These are phyloP conservation scores for Onygena corvina DNA, from an alignment of 2,329 filamentous ascomycete genomes.

Conservation along the genomic window DNA sequence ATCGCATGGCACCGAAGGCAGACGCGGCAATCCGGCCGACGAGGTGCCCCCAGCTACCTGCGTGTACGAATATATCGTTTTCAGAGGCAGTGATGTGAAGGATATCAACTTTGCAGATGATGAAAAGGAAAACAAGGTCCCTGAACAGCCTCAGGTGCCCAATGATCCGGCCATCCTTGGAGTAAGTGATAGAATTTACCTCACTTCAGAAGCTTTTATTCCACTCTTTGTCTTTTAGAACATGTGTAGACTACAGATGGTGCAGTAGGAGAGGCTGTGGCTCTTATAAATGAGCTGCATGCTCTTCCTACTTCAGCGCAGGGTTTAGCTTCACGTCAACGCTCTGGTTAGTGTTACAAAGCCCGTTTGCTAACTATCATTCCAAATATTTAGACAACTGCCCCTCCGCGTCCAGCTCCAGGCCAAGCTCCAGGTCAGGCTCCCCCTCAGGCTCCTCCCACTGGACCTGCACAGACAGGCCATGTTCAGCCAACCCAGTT, in stretches of 20 bases:
- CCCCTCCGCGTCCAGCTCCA: conserved; percentile 4
- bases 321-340: background rate
- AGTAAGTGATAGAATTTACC: conserved; percentile 52
- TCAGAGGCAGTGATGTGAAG: conserved; percentile 96
- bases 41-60: conserved; percentile 75
- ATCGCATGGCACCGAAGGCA: conserved; percentile 88
- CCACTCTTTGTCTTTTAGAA: conserved; percentile 36
- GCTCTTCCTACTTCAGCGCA: too few species aligned
- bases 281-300: conserved; percentile 29
- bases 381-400: background rate
- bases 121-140: conserved; percentile 58
- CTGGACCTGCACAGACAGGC: conserved; percentile 32
- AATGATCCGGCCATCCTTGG: conserved; percentile 94
- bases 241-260: conserved; percentile 82
- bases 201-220: background rate
- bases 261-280: conserved; percentile 92
- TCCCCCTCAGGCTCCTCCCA: conserved; percentile 30
- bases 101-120: conserved; percentile 87
- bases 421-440: conserved; percentile 16
- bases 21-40: conserved; percentile 62
- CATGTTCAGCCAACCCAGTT: conserved; percentile 33
- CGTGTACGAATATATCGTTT: conserved; percentile 97
- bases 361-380: background rate
- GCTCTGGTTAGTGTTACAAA: background rate
- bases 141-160: conserved; percentile 64